Conservation (phyloP, 2,329 filamentous ascomycete species). For the Fusarium oligoseptatum region DNA sequence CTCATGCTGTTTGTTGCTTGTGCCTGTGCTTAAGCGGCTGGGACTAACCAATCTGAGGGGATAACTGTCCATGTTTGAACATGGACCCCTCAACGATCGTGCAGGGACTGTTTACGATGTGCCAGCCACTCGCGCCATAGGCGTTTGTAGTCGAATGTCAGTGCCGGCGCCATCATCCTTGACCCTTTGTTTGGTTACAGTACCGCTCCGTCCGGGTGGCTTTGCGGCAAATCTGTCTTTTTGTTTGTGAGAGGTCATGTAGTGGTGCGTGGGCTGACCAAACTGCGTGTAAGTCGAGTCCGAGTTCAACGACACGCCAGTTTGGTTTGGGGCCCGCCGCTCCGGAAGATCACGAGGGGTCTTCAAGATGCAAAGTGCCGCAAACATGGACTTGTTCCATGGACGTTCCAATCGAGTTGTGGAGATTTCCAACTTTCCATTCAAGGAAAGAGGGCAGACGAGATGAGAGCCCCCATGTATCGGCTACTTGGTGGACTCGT, state of each 20-base stretch:
- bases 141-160: conserved; percentile 33
- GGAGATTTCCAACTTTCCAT: conserved; percentile 24
- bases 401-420: conserved; percentile 25
- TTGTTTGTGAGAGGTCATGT: conserved; percentile 9
- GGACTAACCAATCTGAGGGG: conserved; percentile 9
- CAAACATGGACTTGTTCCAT: conserved; percentile 20
- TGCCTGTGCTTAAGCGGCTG: background rate
- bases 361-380: conserved; percentile 5
- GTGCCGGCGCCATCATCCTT: conserved; percentile 30
- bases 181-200: conserved; percentile 1
- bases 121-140: conserved; percentile 32
- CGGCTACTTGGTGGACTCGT: conserved; percentile 22
- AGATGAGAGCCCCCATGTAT: conserved; percentile 18
- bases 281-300: conserved; percentile 19
- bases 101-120: conserved; percentile 17
- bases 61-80: conserved; percentile 6
- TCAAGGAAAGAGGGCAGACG: background rate
- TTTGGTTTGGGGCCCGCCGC: background rate
- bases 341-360: conserved; percentile 22
- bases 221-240: conserved; percentile 8
- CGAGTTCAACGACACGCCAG: conserved; percentile 4
- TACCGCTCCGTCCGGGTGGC: conserved; percentile 7
- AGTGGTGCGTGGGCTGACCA: conserved; percentile 23
- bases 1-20: background rate
- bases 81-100: background rate